Conservation (phyloP, 1,284 basidiomycete species). For the Trichosporon ovoides region DNA sequence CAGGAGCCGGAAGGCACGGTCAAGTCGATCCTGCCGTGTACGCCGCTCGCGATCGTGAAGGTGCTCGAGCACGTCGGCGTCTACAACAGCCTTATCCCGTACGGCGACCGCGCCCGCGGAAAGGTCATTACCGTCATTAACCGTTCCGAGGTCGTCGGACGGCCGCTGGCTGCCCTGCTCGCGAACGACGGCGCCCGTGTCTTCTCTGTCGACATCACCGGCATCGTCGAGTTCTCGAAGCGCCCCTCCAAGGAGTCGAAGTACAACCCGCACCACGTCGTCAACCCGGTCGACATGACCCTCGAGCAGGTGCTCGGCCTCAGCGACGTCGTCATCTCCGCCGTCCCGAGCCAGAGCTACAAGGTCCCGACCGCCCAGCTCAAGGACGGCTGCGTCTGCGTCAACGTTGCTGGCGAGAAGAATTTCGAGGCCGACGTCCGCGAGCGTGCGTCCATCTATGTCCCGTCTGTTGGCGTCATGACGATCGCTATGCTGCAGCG, state of each 20-base stretch:
- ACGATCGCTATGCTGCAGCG: constrained; percentile 95
- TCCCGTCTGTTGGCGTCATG: constrained; percentile 91
- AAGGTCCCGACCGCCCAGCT: constrained; percentile 84
- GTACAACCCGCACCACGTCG: constrained; percentile 79
- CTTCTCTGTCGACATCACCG: constrained; percentile 83
- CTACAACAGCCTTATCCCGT: constrained; percentile 85
- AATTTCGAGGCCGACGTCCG: constrained; percentile 92
- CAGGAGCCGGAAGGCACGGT: constrained; percentile 58
- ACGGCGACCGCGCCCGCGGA: constrained; percentile 82
- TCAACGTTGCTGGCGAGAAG: constrained; percentile 93
- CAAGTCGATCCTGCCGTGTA: constrained; percentile 83
- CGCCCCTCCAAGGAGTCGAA: constrained; percentile 55
- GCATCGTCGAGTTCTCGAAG: constrained; percentile 73
- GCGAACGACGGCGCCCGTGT: constrained; percentile 90
- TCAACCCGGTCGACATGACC: constrained; percentile 60
- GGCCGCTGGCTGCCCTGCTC: constrained; percentile 81
- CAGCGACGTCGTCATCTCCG: constrained; percentile 85
- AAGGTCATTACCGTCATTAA: constrained; percentile 34
- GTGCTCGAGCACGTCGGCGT: constrained; percentile 84
- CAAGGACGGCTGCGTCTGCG: constrained; percentile 86
- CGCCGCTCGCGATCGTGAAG: constrained; percentile 93
- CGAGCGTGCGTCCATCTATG: constrained; percentile 84
- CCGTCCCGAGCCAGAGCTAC: constrained; percentile 79
- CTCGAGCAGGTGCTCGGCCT: constrained; percentile 71
- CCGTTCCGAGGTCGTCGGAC: constrained; percentile 75